Evolutionary conservation across 2,329 filamentous ascomycete species (phyloP).

Genomic region (Grosmannia penicillata): DNA sequence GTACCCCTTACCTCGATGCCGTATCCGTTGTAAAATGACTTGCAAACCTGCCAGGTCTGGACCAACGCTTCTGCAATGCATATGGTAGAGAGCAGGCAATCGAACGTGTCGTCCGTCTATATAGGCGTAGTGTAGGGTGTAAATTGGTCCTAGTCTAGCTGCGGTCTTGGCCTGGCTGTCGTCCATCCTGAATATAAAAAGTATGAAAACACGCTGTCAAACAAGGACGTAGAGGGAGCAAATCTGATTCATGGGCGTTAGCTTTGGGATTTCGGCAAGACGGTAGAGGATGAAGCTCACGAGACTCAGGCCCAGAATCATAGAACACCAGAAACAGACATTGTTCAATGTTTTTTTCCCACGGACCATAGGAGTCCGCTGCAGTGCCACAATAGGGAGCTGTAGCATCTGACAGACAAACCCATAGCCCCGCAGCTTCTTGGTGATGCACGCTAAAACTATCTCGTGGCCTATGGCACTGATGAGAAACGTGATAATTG

Average conservation of each 20-base stretch:
- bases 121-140: too few species aligned
- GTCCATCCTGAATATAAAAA: too few species aligned
- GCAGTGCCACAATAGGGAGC: constrained; percentile 84
- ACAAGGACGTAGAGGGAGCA: constrained; percentile 39
- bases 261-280: not conserved
- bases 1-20: too few species aligned
- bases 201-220: constrained; percentile 12
- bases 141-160: too few species aligned
- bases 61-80: too few species aligned
- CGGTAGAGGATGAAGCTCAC: constrained; percentile 31
- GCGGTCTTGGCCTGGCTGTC: too few species aligned
- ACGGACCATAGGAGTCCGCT: constrained; percentile 64
- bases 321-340: constrained; percentile 79
- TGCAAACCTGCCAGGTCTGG: too few species aligned
- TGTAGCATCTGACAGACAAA: constrained; percentile 94
- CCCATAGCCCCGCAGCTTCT: constrained; percentile 89
- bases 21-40: too few species aligned
- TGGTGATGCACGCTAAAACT: constrained; percentile 95
- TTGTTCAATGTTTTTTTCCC: constrained; percentile 71
- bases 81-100: too few species aligned
- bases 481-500: constrained; percentile 81
- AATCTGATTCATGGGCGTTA: constrained; percentile 22
- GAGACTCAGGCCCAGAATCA: constrained; percentile 74
- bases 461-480: constrained; percentile 84
- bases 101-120: too few species aligned